Evolutionary conservation across 192 early-diverging fungal genomes (phyloP).

Genomic region (Allomyces arbusculus): DNA sequence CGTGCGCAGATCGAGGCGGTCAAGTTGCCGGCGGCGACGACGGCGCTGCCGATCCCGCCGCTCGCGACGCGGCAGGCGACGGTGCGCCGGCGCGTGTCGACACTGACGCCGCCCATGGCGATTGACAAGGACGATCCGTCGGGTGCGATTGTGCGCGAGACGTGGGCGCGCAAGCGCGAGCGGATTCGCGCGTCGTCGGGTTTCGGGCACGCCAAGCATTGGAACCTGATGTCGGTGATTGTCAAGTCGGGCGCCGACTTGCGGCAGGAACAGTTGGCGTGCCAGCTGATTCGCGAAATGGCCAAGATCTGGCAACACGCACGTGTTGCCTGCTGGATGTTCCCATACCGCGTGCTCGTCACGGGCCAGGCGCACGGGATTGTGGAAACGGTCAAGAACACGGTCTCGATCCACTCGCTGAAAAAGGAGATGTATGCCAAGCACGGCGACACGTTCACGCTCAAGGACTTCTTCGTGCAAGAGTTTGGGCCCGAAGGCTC

Average conservation of each 20-base stretch:
- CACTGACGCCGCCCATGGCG: not conserved
- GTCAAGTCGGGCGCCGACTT: conserved; percentile 93
- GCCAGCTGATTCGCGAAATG: conserved; percentile 86
- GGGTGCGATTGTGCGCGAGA: conserved; percentile 83
- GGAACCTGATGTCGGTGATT: conserved; percentile 83
- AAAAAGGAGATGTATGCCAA: conserved; percentile 91
- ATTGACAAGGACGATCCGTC: conserved; percentile 15
- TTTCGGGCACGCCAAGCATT: conserved; percentile 62
- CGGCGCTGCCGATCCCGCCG: too few relatives aligned
- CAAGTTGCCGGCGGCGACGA: too few relatives aligned
- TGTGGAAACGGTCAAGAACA: conserved; percentile 85
- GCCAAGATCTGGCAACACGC: conserved; percentile 75
- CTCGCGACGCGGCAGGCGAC: too few relatives aligned
- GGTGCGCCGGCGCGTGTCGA: too few relatives aligned
- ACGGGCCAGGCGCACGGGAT: conserved; percentile 85
- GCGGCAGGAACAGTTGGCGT: conserved; percentile 86
- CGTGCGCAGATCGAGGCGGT: too few relatives aligned
- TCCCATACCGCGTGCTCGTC: conserved; percentile 66
- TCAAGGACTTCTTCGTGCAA: conserved; percentile 81
- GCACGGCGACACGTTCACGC: conserved; percentile 60
- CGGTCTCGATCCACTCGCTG: conserved; percentile 91
- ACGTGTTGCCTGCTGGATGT: not conserved
- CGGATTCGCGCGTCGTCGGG: conserved; percentile 71
- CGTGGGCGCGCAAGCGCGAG: conserved; percentile 71
- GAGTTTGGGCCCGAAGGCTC: conserved; percentile 72